phyloP scores from a whole-genome alignment of 306 rosid species.

The Quercus glauca region DNA sequence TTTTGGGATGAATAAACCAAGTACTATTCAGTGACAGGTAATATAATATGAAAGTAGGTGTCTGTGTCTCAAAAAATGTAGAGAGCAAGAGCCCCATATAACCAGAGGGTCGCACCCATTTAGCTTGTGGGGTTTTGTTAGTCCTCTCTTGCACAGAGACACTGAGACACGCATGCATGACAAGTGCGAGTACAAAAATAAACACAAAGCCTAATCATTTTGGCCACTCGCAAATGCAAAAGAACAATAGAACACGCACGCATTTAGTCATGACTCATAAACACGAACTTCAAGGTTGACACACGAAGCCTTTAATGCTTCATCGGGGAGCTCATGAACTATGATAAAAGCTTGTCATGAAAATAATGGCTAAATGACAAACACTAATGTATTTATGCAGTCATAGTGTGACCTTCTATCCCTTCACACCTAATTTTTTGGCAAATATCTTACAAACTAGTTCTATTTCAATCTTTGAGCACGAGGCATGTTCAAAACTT shows the following conservation, averaged over 20 bases:
- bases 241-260: neutral
- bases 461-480: too few relatives aligned
- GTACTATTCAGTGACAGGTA: neutral
- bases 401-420: neutral
- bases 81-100: neutral
- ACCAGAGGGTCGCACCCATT: slow-evolving; percentile 4
- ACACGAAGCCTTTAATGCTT: neutral
- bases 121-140: neutral
- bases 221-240: neutral
- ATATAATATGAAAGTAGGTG: neutral
- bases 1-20: neutral
- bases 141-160: neutral
- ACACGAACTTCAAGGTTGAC: neutral
- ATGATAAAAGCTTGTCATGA: neutral
- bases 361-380: neutral
- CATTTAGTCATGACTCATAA: neutral
- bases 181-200: too few relatives aligned
- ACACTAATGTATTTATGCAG: neutral
- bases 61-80: neutral
- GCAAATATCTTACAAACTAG: too few relatives aligned
- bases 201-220: neutral
- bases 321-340: slow-evolving; percentile 17
- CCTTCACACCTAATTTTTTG: too few relatives aligned
- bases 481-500: too few relatives aligned
- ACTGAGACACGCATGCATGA: neutral